Base-by-base conservation (phyloP, 805 yeast species). In the Candida patagonica region DNA sequence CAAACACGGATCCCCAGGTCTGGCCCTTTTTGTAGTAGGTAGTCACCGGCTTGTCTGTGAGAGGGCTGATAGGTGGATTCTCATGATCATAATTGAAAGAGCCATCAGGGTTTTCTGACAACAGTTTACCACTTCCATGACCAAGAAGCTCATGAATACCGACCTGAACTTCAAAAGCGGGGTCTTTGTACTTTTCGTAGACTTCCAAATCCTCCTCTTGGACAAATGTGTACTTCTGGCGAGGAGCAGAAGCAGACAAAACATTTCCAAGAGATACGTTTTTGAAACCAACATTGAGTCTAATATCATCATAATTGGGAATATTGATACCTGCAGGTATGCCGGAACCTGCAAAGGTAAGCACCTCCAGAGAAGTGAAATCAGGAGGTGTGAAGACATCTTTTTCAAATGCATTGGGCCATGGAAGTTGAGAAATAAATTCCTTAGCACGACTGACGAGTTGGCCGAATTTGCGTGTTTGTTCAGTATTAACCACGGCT, bases 241-340 rank as follows among this genome's bases (percentile, higher is more conserved):
- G 76, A 36, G 74, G 70, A 1, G 89, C 76, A 46, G 77, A 76
- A 19, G 95, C 84, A 48, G 78, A 76, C 48, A 86, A 63, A 35
- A 86, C 85, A 59, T 86, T 86, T 20, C 96, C 95, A 47, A 86
- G 67, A 1, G 94, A 83, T 24, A 86, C 95, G 52, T 86, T 86
- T 57, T 86, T 86, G 66, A 86, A 86, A 1, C 96, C 96, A 53
- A 78, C 62, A 43, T 77, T 82, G 55, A 84, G 68, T 54, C 95
- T 71, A 41, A 85, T 87, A 55, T 84, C 94, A 59, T 86, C 95
- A 60, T 86, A 86, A 62, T 86, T 86, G 44, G 96, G 96, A 47
- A 86, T 82, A 56, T 86, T 86, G 59, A 86, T 86, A 40, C 96
- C 96, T 0, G 94, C 94, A 12, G 96, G 96, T 38, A 83, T 76